Evolutionary conservation across 345 rosid species (phyloP).

Genomic region (Fremontodendron californicum): DNA sequence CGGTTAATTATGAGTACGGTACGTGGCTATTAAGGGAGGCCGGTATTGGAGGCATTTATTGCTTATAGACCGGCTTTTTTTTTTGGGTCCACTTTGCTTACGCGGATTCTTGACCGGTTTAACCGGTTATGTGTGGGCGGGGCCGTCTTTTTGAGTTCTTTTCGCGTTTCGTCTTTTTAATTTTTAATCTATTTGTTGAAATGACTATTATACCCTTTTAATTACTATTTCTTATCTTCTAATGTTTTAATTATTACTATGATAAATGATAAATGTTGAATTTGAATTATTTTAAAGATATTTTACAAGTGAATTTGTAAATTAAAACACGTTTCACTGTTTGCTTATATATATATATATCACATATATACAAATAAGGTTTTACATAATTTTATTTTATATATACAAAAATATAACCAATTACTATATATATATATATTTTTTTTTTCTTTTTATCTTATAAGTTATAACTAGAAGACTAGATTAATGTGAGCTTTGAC

Average conservation of each 20-base stretch:
- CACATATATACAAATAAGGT: too few relatives aligned
- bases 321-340: background rate
- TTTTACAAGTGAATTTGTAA: too few relatives aligned
- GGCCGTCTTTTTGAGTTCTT: conserved; percentile 14
- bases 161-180: conserved; percentile 29
- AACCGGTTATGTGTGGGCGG: conserved; percentile 29
- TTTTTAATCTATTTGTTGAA: background rate
- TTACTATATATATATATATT: too few relatives aligned
- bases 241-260: too few relatives aligned
- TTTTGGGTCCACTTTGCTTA: conserved; percentile 21
- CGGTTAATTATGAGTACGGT: conserved; percentile 43
- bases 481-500: too few relatives aligned
- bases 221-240: too few relatives aligned
- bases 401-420: too few relatives aligned
- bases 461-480: too few relatives aligned
- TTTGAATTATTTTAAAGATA: background rate
- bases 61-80: conserved; percentile 24
- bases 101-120: conserved; percentile 44
- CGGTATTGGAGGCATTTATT: conserved; percentile 59
- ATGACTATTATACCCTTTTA: background rate
- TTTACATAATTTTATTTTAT: background rate
- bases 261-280: too few relatives aligned
- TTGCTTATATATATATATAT: too few relatives aligned
- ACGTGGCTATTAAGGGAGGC: conserved; percentile 23
- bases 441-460: too few relatives aligned